Evolutionary conservation across 306 rosid species (phyloP), one percentile per base, ranked within the genome.

Genomic region (Vigna unguiculata): DNA sequence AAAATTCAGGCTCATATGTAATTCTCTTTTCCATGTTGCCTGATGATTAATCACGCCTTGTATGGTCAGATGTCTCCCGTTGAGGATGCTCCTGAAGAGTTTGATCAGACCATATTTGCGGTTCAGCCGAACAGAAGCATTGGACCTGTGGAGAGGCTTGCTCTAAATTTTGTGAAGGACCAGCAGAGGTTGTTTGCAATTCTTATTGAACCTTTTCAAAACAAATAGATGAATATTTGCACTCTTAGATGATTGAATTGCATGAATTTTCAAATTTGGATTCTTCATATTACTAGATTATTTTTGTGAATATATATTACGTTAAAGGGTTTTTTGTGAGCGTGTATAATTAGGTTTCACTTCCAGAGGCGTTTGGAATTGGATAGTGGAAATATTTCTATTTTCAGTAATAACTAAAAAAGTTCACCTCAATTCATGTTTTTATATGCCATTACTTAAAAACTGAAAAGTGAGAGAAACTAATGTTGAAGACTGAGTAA

Each of bases 21-120:
- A 36, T 57, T 83, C 78, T 12, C 46, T 11, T 71, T 70, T 74
- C 52, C 64, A 53, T 38, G 81, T 55, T 71, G 25, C 47, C 75
- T 87, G 68, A 68, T 68, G 71, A 61, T 52, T 74, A 41, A 20
- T 20, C 25, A 5, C n/a, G 7, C 75, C 64, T 52, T 82, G 68
- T 54, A 41, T 77, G 73, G 20, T 60, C 82, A 95, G 99, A 81
- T 92, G 84, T 90, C 97, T 24, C 97, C 97, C 66, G 73, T 43
- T 62, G 97, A 86, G 71, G 99, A 71, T 3, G 97, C 96, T 70
- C 98, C 97, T 4, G 91, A 92, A 87, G 99, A 95, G 83, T 95
- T 95, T 36, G 99, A 95, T 85, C 98, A 90, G 83, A 95, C 98
- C 60, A 87, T 95, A 80, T 95, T 92, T 79, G 70, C 78, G 7